Base-by-base conservation (phyloP, 768 basidiomycete species). In the Pisolithus microcarpus region DNA sequence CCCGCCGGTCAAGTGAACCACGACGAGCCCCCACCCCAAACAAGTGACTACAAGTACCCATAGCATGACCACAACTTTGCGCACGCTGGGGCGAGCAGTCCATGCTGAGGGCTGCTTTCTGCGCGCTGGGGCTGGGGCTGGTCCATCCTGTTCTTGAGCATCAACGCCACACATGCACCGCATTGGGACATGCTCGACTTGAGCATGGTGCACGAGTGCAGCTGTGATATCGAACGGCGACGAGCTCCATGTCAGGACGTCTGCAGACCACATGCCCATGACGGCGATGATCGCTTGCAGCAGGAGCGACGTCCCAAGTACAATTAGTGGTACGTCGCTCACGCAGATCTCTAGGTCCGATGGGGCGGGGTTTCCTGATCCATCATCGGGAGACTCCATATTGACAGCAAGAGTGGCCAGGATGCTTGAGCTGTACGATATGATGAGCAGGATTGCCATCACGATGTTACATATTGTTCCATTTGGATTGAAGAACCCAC, bases 171-270 rank as follows among this genome's bases (percentile, higher is more conserved):
- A 52, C 67, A 67, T 67, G 26, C 67, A 65, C 9, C 46, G 62
- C 4, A 55, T 60, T 4, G 52, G 36, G 23, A 56, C 52, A 1
- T 49, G 57, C 4, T 57, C 0, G 40, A 67, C 57, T 8, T 58
- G 58, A 2, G 57, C 52, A 8, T 67, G 60, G 16, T 63, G 59
- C 11, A 69, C 51, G 24, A 67, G 52, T 2, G 66, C 67, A 1
- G 67, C 64, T 4, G 65, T 64, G 1, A 61, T 52, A 11, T 65
- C 65, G 15, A 69, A 56, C 16, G 62, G 52, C 1, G 66, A 67
- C 26, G 65, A 62, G 18, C 67, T 69, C 67, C 67, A 67, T 9
- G 67, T 67, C 42, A 60, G 34, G 31, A 67, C 54, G 48, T 61
- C 56, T 16, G 62, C 58, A 21, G 49, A 26, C n/a, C 53, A 43